Base-by-base conservation (phyloP, 2,329 filamentous ascomycete species). In the Xylariales sp. region DNA sequence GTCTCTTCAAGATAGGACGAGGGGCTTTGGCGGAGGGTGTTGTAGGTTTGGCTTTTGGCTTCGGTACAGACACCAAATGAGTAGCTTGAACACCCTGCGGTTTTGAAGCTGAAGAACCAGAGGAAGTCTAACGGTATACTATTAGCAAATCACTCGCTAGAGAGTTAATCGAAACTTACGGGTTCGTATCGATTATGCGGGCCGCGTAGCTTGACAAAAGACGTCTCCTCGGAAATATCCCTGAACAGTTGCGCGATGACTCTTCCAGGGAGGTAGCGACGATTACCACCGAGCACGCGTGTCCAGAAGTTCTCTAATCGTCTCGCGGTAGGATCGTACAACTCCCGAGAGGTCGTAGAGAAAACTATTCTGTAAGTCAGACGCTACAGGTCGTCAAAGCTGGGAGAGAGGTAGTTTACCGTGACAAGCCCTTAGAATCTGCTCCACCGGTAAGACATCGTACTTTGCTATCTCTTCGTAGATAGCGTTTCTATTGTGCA, bases 241-340 rank as follows among this genome's bases (percentile, higher is more conserved):
- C 85, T 81, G 72, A 87, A 90, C 5, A 89, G 78, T 68, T 78
- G 83, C 64, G 88, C 87, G 53, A 90, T 80, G 12, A 83, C 82
- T 41, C 79, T 80, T 46, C 86, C 88, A 54, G 85, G 84, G 55
- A 89, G 80, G 61, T 82, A 75, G 41, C 84, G 82, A 34, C 84
- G 81, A 69, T 88, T 80, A 71, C 88, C 90, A 41, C 87, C 87
- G 83, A 87, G 87, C 62, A 90, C 86, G 73, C 89, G 87, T 85
- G 87, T 90, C 88, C 88, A 90, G 71, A 89, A 89, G 73, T 89
- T 87, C 74, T 90, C 88, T 23, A 90, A 79, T 18, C 88, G 86
- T 66, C 85, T 85, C 34, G 87, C 87, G 3, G 87, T 90, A n/a
- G 88, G 88, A 72, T 90, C 87, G 67, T 84, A 82, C 39, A 89